phyloP scores from a whole-genome alignment of 306 rosid species.

The Acacia acuminata region DNA sequence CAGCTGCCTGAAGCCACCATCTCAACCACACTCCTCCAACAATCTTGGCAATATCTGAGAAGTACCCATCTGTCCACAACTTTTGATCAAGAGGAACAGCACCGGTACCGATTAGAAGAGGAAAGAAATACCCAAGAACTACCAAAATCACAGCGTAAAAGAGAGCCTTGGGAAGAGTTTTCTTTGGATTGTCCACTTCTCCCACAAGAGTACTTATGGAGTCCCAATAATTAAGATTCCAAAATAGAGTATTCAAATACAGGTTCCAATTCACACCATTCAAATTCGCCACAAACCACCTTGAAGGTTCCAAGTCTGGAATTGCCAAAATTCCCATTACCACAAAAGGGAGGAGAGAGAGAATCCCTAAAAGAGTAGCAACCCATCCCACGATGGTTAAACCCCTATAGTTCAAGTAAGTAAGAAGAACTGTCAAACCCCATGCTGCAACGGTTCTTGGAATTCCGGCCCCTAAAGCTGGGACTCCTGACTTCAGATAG shows the following conservation, averaged over 20 bases:
- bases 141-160: slow-evolving; percentile 73
- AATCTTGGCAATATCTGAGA: slow-evolving; percentile 66
- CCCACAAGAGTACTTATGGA: slow-evolving; percentile 79
- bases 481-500: slow-evolving; percentile 66
- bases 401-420: slow-evolving; percentile 79
- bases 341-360: slow-evolving; percentile 73
- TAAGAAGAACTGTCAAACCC: slow-evolving; percentile 60
- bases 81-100: slow-evolving; percentile 56
- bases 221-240: slow-evolving; percentile 84
- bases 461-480: slow-evolving; percentile 62
- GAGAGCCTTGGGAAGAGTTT: slow-evolving; percentile 71
- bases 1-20: slow-evolving; percentile 81
- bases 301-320: slow-evolving; percentile 58
- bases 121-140: slow-evolving; percentile 64
- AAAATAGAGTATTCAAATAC: slow-evolving; percentile 69
- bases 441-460: slow-evolving; percentile 52
- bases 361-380: slow-evolving; percentile 65
- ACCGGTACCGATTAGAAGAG: slow-evolving; percentile 67
- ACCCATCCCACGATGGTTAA: slow-evolving; percentile 70
- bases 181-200: slow-evolving; percentile 72
- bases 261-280: slow-evolving; percentile 62
- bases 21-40: slow-evolving; percentile 83
- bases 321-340: slow-evolving; percentile 71
- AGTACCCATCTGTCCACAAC: slow-evolving; percentile 76
- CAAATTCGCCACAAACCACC: slow-evolving; percentile 63